A percentile compares a stretch with the other conserved stretches of the same genome.
Evolutionary conservation across 257 asterid species (phyloP).

Genomic region (Nicotiana sylvestris): DNA sequence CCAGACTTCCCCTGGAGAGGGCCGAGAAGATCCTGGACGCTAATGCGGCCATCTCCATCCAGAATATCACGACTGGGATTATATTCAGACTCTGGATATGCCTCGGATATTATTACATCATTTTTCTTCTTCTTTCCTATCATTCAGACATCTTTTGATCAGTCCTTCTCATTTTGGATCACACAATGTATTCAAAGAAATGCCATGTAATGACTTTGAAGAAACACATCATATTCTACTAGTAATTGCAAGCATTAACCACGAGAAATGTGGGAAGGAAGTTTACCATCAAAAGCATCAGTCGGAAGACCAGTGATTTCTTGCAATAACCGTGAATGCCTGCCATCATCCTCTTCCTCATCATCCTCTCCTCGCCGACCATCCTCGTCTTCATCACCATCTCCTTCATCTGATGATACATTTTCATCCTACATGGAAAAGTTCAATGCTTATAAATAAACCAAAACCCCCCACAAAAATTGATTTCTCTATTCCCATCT

Average conservation of each 20-base stretch:
- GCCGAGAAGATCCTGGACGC: conserved; percentile 66
- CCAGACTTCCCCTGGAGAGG: conserved; percentile 62
- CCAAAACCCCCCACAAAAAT: neutral
- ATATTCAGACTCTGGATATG: conserved; percentile 87
- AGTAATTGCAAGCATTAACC: neutral
- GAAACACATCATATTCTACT: neutral
- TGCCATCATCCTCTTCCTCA: conserved; percentile 42
- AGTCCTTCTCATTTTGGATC: conserved; percentile 1
- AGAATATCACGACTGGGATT: conserved; percentile 73
- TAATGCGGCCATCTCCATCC: conserved; percentile 63
- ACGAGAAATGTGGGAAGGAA: neutral
- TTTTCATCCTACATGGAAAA: conserved; percentile 55
- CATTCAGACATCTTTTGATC: conserved; percentile 9
- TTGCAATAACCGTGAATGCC: conserved; percentile 74
- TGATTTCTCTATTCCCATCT: neutral
- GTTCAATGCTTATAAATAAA: neutral
- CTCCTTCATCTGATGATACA: conserved; percentile 68
- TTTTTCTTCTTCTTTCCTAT: conserved; percentile 54
- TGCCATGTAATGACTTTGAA: neutral
- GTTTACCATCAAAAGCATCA: conserved; percentile 68
- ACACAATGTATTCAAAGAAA: neutral
- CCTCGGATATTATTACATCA: conserved; percentile 55
- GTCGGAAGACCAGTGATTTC: conserved; percentile 73
- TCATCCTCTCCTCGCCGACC: conserved; percentile 13
- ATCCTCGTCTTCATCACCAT: conserved; percentile 35